These are phyloP conservation scores for Cercophora samala DNA, from an alignment of 495 filamentous ascomycete genomes.

Conservation along the genomic window DNA sequence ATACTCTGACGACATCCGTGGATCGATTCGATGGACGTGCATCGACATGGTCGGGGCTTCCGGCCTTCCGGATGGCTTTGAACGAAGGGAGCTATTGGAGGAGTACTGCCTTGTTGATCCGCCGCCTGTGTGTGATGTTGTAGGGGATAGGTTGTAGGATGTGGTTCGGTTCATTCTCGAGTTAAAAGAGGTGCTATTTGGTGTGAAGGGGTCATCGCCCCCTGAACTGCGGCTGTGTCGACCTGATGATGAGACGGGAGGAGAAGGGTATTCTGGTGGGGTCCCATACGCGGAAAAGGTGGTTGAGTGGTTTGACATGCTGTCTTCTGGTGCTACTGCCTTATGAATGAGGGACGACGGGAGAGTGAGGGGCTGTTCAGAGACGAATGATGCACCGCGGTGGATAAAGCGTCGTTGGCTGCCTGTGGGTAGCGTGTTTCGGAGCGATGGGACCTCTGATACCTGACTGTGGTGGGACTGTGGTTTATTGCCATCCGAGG, in stretches of 20 bases:
- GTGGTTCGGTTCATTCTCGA: neutral
- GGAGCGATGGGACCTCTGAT: neutral
- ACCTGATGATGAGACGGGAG: slow-evolving; percentile 15
- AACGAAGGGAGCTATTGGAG: neutral
- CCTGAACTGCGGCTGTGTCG: neutral
- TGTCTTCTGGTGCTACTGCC: neutral
- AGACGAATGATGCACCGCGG: slow-evolving; percentile 28
- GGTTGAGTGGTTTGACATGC: slow-evolving; percentile 9
- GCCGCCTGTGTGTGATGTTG: neutral
- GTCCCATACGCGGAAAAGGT: slow-evolving; percentile 17
- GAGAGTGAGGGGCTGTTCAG: slow-evolving; percentile 30
- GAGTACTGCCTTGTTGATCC: neutral
- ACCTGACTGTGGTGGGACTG: neutral
- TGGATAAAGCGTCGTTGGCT: slow-evolving; percentile 2
- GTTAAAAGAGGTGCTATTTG: neutral
- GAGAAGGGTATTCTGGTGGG: slow-evolving; percentile 28
- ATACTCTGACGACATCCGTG: neutral
- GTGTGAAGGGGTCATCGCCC: neutral
- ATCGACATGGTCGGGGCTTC: neutral
- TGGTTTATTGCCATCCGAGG: neutral
- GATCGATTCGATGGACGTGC: neutral
- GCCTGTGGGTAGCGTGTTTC: neutral
- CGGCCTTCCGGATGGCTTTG: neutral
- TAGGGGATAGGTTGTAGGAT: neutral
- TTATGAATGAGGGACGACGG: slow-evolving; percentile 24